Base-by-base conservation (phyloP, 73 alveolate species). In the Symbiodinium pilosum region DNA sequence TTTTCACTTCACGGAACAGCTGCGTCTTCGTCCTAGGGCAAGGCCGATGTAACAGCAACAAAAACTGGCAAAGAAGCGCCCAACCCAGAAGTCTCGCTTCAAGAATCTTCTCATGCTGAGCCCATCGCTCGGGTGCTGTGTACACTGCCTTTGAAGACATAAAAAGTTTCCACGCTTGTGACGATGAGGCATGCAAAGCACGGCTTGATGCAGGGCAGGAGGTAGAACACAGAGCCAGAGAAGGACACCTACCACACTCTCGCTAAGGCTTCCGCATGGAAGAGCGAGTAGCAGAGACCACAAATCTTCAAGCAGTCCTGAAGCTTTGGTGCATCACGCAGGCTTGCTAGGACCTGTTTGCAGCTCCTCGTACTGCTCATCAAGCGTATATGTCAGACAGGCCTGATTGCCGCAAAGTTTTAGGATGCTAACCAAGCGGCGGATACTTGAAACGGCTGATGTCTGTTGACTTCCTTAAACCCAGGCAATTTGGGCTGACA, bases 361-460 rank as follows among this genome's bases (percentile, higher is more conserved):
- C 42, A 39, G 24, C 83, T 86, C 94, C 96, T 91, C 96, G n/a
- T 91, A 91, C 96, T 91, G 96, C 96, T 91, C 96, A 11, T 91
- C 96, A 84, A 91, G 47, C 39, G 75, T 43, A 40, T 91, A 91
- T 7, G 96, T 91, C 87, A 69, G 47, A 77, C 96, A 91, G n/a
- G 96, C 95, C 95, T 64, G 69, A 28, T 26, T 20, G 38, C 24
- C 73, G 34, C n/a, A 54, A 54, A 30, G 71, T 30, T 54, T 24
- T 21, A 30, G 18, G 71, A 54, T n/a, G n/a, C n/a, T n/a, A n/a
- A n/a, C 3, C 26, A 6, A 54, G 71, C 24, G 26, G 71, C 71
- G 18, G 20, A 24, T 26, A 9, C 34, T 54, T 11, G 73, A 54
- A 30, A 24, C 26, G 34, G 18, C 26, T 16, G 64, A 16, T 47